Base-by-base conservation (phyloP, 805 yeast genomes). In the Yarrowia sp. region DNA sequence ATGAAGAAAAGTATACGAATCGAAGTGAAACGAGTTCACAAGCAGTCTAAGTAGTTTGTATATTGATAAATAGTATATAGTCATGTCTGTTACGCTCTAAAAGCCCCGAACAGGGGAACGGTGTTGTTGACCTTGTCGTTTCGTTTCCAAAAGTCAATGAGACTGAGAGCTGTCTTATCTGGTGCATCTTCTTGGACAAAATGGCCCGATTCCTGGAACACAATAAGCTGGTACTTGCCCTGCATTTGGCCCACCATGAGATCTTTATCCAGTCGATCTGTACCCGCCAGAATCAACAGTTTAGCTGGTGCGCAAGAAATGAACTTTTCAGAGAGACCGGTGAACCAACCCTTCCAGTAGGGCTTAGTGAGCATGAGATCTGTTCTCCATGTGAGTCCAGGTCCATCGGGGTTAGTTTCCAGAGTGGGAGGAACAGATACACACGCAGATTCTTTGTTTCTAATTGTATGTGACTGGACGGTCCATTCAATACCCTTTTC, bases 181-280 rank as follows among this genome's bases (percentile, higher is more conserved):
- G 98, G 95, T 8, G 84, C 82, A 76, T 95, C 99, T 75, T 95
- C 99, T 58, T 95, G 99, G n/a, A 96, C 80, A 72, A 93, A 95
- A 78, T 95, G 99, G 1, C 98, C 98, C 2, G 92, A 81, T 67
- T 87, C 89, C 70, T 83, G 86, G 75, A 92, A 88, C 5, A 92
- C 95, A 14, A 91, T 87, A 47, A 95, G 82, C 78, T 96, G 99
- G 76, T 89, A 95, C 75, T 80, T 80, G 1, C 99, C 99, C 78
- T 93, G 98, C 99, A 95, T 95, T 77, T 96, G 99, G 0, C 98
- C 99, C 64, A 95, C 87, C 77, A 93, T 92, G 58, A 95, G 80
- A 44, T 85, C 85, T 70, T 89, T 92, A 77, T 95, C 99, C 38
- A 96, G 81, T 20, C 90, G 86, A 71, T 95, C 98, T 65, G 93